phyloP scores from a whole-genome alignment of 179 eudicot genomes.

The Heliamphora pulchella region DNA sequence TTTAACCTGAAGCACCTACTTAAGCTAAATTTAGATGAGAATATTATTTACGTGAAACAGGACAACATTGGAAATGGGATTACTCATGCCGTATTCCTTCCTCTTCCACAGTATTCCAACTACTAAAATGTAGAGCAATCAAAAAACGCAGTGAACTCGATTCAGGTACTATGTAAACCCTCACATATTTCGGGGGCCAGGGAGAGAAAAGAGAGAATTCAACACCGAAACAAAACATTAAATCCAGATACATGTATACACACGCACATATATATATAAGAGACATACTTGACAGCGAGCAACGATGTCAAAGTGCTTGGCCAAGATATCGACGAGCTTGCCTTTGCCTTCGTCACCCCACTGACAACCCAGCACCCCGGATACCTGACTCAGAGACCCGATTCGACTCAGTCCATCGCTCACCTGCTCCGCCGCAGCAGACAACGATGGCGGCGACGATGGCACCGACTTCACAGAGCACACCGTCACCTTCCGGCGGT shows the following conservation, averaged over 20 bases:
- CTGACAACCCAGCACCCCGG: slow-evolving; percentile 87
- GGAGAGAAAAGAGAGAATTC: too few relatives aligned
- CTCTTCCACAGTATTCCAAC: too few relatives aligned
- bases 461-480: slow-evolving; percentile 24
- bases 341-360: slow-evolving; percentile 99
- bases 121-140: too few relatives aligned
- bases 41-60: too few relatives aligned
- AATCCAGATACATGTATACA: not conserved
- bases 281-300: slow-evolving; percentile 85
- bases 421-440: slow-evolving; percentile 20
- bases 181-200: too few relatives aligned
- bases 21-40: too few relatives aligned
- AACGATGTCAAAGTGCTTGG: slow-evolving; percentile 75
- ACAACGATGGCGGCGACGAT: slow-evolving; percentile 9
- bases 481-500: slow-evolving; percentile 6
- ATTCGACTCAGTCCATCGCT: slow-evolving; percentile 44
- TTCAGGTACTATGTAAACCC: too few relatives aligned
- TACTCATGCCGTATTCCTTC: too few relatives aligned
- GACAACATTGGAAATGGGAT: too few relatives aligned
- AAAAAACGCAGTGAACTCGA: too few relatives aligned
- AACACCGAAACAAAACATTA: not conserved
- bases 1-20: too few relatives aligned
- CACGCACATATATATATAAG: not conserved
- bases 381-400: slow-evolving; percentile 66
- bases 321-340: slow-evolving; percentile 83